These are phyloP conservation scores for Fusarium tjaetaba DNA, from an alignment of 2,329 filamentous ascomycete species.

Conservation along the genomic window DNA sequence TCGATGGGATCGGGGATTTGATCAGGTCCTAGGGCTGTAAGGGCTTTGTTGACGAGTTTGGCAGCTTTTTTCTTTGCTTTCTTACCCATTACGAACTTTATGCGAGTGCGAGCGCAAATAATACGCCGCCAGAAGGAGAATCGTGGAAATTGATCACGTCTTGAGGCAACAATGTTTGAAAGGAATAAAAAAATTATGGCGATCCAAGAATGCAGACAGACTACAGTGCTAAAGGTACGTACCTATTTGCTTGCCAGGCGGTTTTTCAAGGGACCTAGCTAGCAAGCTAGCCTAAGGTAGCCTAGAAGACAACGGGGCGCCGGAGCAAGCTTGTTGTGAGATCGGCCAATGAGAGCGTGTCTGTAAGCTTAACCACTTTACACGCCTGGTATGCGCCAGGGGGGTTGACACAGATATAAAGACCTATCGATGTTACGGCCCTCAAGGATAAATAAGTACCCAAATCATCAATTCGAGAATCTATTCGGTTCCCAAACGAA, in stretches of 20 bases:
- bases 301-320: not conserved
- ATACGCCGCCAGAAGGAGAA: constrained; percentile 15
- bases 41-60: constrained; percentile 21
- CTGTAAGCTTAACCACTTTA: not conserved
- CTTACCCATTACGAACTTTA: constrained; percentile 39
- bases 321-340: not conserved
- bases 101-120: constrained; percentile 15
- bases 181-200: constrained; percentile 21
- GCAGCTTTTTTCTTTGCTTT: constrained; percentile 30
- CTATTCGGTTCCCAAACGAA: not conserved
- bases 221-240: constrained; percentile 30
- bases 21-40: constrained; percentile 33
- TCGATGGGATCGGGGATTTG: constrained; percentile 10
- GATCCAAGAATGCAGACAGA: constrained; percentile 2
- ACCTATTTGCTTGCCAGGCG: not conserved
- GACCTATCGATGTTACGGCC: not conserved
- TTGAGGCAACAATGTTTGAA: constrained; percentile 6
- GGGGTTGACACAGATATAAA: not conserved
- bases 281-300: not conserved
- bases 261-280: not conserved
- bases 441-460: not conserved
- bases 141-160: not conserved
- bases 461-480: not conserved
- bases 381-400: not conserved
- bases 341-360: not conserved